Percentiles rank a stretch among this genome's conserved stretches.
Evolutionary conservation across 169 alveolate species (phyloP).

Genomic region (Cryptosporidium ubiquitum): DNA sequence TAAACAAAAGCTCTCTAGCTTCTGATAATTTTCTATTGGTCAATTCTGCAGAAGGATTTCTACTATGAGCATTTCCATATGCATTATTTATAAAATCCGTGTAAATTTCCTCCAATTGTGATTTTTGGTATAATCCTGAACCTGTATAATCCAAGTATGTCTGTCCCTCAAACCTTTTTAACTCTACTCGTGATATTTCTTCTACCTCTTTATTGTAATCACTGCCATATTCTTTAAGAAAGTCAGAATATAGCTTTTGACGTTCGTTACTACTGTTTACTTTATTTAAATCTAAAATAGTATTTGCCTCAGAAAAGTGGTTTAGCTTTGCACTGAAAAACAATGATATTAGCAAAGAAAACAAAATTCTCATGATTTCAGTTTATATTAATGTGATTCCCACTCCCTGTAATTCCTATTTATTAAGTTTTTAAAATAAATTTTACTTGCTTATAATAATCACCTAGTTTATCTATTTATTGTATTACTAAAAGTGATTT

Average conservation of each 20-base stretch:
- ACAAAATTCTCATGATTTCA: neutral
- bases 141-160: slow-evolving; percentile 77
- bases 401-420: neutral
- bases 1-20: slow-evolving; percentile 67
- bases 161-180: slow-evolving; percentile 69
- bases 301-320: neutral
- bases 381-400: no score
- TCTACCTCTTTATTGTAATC: slow-evolving; percentile 69
- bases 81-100: slow-evolving; percentile 67
- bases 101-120: slow-evolving; percentile 71
- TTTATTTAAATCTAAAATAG: no score
- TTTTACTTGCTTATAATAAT: neutral
- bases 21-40: slow-evolving; percentile 74
- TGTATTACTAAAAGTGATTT: no score
- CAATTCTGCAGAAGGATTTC: slow-evolving; percentile 77
- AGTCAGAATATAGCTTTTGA: neutral
- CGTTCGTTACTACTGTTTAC: neutral
- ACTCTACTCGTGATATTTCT: slow-evolving; percentile 35
- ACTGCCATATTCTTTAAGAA: neutral
- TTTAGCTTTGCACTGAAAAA: no score
- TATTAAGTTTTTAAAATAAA: no score
- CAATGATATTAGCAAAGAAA: no score
- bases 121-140: slow-evolving; percentile 74
- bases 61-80: slow-evolving; percentile 78
- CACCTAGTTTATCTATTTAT: neutral